Base-by-base conservation (phyloP, 164 flowering plant species). In the Dillenia suffruticosa region DNA sequence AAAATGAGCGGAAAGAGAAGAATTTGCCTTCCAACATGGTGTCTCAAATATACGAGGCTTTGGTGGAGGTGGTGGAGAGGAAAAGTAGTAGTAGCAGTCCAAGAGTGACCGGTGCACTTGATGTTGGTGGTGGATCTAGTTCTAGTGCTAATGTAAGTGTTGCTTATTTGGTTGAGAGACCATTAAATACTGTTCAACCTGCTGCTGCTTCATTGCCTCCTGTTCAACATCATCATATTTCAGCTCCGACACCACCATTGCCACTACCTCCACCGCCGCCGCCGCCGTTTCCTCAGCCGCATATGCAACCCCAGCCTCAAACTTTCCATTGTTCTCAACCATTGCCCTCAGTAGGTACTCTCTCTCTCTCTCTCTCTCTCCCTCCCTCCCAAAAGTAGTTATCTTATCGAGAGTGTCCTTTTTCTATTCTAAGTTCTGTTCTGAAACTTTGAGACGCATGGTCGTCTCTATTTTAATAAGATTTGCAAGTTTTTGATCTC, bases 1-100 rank as follows among this genome's bases (percentile, higher is more conserved):
- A 74, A 77, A 73, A 52, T 64, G 84, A 81, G 58, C 83, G 92
- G 75, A 89, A 87, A 66, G 86, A 76, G 8, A 82, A 72, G 56
- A 76, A 76, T 64, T 79, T 87, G 82, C 96, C 96, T 7, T 72
- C 87, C 6, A 89, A 84, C 61, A 76, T 89, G 83, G 54, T 84
- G 77, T 76, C 72, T 61, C 82, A 81, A 62, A 79, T 87, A 50
- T 84, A 78, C 66, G 82, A 89, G 14, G 89, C 85, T 19, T 69
- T 89, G 75, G 79, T 80, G 13, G 84, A 83, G 17, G 86, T 87
- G 61, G 89, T 85, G 68, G 92, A 86, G 75, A 81, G 59, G 71
- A 85, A 63, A 77, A 69, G 53, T 12, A 15, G 40, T 32, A 6
- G 40, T 6, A 5, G 7, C 40, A 32, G 63, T 43, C 74, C 59